Evolutionary conservation across 139 green algal species (phyloP).

Genomic region (Raphidocelis subcapitata): DNA sequence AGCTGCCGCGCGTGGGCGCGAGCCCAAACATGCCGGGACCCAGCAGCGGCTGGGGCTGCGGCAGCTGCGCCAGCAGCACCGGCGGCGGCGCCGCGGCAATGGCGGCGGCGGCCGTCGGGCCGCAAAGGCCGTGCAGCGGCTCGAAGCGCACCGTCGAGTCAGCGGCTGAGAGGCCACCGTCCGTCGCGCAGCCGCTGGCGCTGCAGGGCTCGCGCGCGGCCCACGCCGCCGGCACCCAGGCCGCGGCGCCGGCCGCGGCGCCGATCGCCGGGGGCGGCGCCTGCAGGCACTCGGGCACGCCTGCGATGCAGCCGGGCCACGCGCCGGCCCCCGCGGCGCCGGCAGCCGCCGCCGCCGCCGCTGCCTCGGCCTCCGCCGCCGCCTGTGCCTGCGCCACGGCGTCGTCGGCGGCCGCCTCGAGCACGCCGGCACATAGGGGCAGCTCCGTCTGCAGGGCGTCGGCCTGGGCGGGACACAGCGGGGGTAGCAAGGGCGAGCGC

Average conservation of each 20-base stretch:
- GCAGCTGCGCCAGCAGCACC: conserved; percentile 3
- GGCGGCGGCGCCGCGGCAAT: conserved; percentile 1
- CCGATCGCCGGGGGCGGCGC: too few species aligned
- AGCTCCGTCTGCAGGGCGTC: too few species aligned
- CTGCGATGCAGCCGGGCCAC: too few species aligned
- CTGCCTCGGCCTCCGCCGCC: too few species aligned
- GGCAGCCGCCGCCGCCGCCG: too few species aligned
- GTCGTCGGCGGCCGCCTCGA: too few species aligned
- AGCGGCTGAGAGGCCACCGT: neutral
- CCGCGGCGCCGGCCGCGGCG: neutral
- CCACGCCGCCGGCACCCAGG: neutral
- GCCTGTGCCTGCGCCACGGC: too few species aligned
- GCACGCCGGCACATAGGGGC: too few species aligned
- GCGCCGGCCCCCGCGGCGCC: too few species aligned
- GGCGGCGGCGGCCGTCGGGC: neutral
- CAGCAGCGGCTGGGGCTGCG: conserved; percentile 3
- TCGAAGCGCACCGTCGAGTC: neutral
- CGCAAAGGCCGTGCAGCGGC: neutral
- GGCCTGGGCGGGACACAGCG: too few species aligned
- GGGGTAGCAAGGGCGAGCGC: too few species aligned
- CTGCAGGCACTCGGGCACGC: too few species aligned
- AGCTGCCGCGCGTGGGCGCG: neutral
- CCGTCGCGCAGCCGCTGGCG: neutral
- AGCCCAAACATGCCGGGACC: neutral
- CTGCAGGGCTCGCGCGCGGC: neutral